These are phyloP conservation scores for Fusarium acutatum DNA, from an alignment of 2,329 filamentous ascomycete genomes.

Conservation along the genomic window DNA sequence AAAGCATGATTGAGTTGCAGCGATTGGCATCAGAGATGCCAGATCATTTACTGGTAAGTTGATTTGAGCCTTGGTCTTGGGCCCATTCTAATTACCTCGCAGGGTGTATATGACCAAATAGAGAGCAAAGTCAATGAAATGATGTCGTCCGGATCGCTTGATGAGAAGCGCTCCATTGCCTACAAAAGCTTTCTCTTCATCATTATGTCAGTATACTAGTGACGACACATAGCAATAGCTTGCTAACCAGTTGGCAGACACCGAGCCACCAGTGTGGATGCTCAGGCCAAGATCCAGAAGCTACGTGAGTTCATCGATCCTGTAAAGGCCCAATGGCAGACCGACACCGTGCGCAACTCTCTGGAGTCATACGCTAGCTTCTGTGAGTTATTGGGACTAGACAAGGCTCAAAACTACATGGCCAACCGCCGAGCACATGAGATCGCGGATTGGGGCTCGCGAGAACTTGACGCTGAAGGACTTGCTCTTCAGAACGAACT, in stretches of 20 bases:
- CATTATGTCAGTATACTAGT: slow-evolving; percentile 69
- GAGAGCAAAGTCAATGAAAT: slow-evolving; percentile 85
- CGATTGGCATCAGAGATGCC: slow-evolving; percentile 90
- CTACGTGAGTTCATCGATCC: slow-evolving; percentile 83
- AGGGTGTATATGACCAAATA: slow-evolving; percentile 87
- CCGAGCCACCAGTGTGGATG: slow-evolving; percentile 79
- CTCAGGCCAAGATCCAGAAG: slow-evolving; percentile 73
- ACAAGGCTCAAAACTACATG: slow-evolving; percentile 83
- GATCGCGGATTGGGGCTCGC: slow-evolving; percentile 83
- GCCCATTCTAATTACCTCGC: slow-evolving; percentile 1
- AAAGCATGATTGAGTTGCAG: slow-evolving; percentile 88
- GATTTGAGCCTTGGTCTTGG: background rate
- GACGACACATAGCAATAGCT: background rate
- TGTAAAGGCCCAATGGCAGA: slow-evolving; percentile 82
- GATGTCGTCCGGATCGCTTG: slow-evolving; percentile 74
- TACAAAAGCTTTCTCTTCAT: slow-evolving; percentile 93
- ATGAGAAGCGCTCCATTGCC: slow-evolving; percentile 85
- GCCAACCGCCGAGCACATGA: slow-evolving; percentile 76
- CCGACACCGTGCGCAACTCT: slow-evolving; percentile 71
- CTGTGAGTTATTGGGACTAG: slow-evolving; percentile 79
- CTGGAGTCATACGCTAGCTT: slow-evolving; percentile 82
- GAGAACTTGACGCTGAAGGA: slow-evolving; percentile 80
- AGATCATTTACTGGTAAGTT: slow-evolving; percentile 79
- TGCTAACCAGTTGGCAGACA: slow-evolving; percentile 62
- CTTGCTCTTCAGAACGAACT: slow-evolving; percentile 80